phyloP scores from a whole-genome alignment of 139 green algal species.

The Coelastrella sp. region DNA sequence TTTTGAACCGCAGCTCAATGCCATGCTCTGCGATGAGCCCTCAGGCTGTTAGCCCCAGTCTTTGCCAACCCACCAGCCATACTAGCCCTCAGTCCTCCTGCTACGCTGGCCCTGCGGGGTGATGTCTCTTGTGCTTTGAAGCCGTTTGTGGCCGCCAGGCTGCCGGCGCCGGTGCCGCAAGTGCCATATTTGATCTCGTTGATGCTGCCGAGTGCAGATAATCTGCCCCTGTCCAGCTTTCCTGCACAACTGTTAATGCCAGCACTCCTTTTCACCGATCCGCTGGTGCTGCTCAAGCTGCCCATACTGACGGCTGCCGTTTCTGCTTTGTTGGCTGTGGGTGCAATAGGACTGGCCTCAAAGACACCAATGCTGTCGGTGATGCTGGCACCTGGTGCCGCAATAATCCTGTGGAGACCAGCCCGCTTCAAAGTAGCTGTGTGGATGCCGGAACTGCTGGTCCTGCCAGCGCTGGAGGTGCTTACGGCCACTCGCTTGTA shows the following conservation, averaged over 20 bases:
- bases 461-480: not conserved
- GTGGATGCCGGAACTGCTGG: not conserved
- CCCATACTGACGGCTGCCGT: too few species aligned
- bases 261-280: too few species aligned
- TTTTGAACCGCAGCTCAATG: too few species aligned
- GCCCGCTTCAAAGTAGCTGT: not conserved
- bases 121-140: not conserved
- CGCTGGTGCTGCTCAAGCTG: too few species aligned
- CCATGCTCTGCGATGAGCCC: too few species aligned
- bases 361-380: not conserved
- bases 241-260: too few species aligned
- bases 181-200: too few species aligned
- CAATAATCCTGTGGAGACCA: not conserved
- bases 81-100: not conserved
- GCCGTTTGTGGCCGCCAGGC: not conserved
- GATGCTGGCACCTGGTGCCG: not conserved
- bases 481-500: not conserved
- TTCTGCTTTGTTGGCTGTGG: too few species aligned
- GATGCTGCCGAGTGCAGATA: too few species aligned
- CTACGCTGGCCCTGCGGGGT: not conserved
- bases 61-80: not conserved
- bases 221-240: too few species aligned
- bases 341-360: too few species aligned
- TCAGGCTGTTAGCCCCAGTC: too few species aligned
- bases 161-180: not conserved